These are phyloP conservation scores for Rhodotorula sphaerocarpa DNA, from an alignment of 768 basidiomycete genomes.

Conservation along the genomic window DNA sequence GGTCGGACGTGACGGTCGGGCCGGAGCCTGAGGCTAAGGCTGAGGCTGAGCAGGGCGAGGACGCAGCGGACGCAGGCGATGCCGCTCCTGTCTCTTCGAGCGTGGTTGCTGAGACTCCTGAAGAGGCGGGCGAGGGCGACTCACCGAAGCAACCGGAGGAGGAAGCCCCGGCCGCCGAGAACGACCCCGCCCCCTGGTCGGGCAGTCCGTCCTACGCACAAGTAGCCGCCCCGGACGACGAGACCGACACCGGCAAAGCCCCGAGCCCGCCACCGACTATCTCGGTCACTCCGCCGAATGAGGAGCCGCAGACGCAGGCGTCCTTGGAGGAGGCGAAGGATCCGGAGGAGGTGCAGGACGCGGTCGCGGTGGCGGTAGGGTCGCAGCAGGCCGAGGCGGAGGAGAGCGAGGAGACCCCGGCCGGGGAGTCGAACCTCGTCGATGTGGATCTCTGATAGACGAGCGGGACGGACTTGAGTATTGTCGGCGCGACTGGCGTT, in stretches of 20 bases:
- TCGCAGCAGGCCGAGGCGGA: background rate
- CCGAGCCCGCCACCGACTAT: background rate
- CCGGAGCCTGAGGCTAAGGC: background rate
- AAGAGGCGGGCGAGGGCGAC: background rate
- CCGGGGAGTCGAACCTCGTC: conserved; percentile 10
- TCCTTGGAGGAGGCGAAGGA: background rate
- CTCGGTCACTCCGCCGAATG: background rate
- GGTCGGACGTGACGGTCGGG: background rate
- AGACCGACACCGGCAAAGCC: background rate
- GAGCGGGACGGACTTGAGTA: too few species aligned
- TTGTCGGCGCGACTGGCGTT: too few species aligned
- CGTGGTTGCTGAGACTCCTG: background rate
- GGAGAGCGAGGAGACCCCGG: background rate
- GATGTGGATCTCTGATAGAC: conserved; percentile 10
- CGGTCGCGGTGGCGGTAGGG: background rate
- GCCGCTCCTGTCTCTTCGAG: background rate
- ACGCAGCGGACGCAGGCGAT: background rate
- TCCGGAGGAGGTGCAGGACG: background rate
- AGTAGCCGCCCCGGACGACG: too few species aligned
- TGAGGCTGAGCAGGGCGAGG: background rate
- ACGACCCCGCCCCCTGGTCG: too few species aligned
- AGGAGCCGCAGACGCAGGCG: background rate
- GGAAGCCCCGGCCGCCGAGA: background rate
- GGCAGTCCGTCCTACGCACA: too few species aligned
- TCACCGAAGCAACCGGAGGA: background rate